Base-by-base conservation (phyloP, 257 asterid species). In the Solanum chiquidenum region DNA sequence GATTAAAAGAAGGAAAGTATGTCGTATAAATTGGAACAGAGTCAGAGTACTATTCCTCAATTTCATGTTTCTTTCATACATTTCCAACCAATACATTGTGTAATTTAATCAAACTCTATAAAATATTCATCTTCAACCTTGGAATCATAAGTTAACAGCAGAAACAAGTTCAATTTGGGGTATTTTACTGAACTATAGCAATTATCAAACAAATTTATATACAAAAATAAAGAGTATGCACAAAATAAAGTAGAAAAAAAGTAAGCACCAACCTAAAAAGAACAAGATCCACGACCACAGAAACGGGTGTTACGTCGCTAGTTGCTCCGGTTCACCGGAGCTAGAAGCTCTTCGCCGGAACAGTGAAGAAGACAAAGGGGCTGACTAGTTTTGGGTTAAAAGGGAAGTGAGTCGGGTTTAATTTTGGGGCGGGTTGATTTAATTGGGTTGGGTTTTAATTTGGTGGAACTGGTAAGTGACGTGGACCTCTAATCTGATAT, bases 11-110 rank as follows among this genome's bases (percentile, higher is more conserved):
- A 6, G 1, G 4, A 52, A 52, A 5, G 9, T 18, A 2, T 16
- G 9, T 52, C 62, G 0, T 1, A 52, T 16, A 52, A 52, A 2
- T 52, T 52, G 23, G 23, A 52, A 0, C n/a, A 6, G 0, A 6
- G 62, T 52, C 1, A 52, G 9, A 52, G 23, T 52, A 52, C 9
- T 21, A 23, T 23, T 60, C 2, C 69, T 60, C 69, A 9, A 23
- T 60, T 23, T 60, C 69, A 60, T 4, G 0, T 60, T 23, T 23
- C 0, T 60, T 60, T 60, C 69, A 60, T 23, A 60, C 29, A 0
- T 23, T 60, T 60, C 29, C 13, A 3, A 60, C 14, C 29, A 23
- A n/a, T 3, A 60, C 31, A 60, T 58, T 7, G 2, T 58, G 1
- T 10, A 58, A 58, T 58, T 58, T 58, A 58, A 27, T 42, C 44